A percentile compares a stretch with the other conserved stretches of the same genome.
Conservation (phyloP, 2,329 filamentous ascomycete genomes). For the Aspergillus novofumigatus region DNA sequence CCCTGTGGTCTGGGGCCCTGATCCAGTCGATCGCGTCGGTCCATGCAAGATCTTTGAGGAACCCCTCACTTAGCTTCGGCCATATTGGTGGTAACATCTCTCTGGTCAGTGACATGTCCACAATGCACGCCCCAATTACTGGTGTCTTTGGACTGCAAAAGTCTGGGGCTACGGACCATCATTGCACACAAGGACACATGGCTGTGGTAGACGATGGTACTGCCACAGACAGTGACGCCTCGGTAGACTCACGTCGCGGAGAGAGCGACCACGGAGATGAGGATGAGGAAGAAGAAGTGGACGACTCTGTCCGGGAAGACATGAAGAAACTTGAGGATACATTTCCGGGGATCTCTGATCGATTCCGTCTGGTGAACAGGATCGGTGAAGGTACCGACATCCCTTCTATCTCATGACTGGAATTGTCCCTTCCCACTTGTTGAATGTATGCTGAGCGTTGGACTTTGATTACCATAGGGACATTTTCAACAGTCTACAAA, state of each 20-base stretch:
- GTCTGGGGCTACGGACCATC: constrained; percentile 12
- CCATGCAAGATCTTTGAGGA: not conserved
- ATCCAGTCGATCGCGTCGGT: not conserved
- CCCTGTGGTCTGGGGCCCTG: not conserved
- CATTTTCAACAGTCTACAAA: constrained; percentile 98
- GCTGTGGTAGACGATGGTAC: constrained; percentile 14
- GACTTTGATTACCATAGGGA: constrained; percentile 56
- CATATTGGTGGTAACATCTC: not conserved
- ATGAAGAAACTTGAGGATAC: constrained; percentile 79
- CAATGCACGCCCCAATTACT: constrained; percentile 19
- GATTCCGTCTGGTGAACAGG: constrained; percentile 87
- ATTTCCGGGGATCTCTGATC: constrained; percentile 77
- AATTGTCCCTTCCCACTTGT: not conserved
- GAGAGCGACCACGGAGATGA: constrained; percentile 27
- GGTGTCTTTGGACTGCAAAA: constrained; percentile 23
- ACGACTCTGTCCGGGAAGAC: constrained; percentile 66
- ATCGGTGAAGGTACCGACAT: constrained; percentile 77
- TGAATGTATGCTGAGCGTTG: not conserved
- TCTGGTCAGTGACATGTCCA: constrained; percentile 21
- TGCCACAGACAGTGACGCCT: constrained; percentile 14
- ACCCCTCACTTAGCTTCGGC: not conserved
- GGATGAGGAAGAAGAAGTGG: constrained; percentile 34
- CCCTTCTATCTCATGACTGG: not conserved
- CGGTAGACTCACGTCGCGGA: constrained; percentile 7
- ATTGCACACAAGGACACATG: constrained; percentile 9